A percentile compares a stretch with the other conserved stretches of the same genome.
These are phyloP conservation scores for Ophiostoma tasmaniense DNA, from an alignment of 2,329 filamentous ascomycete genomes.

Conservation along the genomic window DNA sequence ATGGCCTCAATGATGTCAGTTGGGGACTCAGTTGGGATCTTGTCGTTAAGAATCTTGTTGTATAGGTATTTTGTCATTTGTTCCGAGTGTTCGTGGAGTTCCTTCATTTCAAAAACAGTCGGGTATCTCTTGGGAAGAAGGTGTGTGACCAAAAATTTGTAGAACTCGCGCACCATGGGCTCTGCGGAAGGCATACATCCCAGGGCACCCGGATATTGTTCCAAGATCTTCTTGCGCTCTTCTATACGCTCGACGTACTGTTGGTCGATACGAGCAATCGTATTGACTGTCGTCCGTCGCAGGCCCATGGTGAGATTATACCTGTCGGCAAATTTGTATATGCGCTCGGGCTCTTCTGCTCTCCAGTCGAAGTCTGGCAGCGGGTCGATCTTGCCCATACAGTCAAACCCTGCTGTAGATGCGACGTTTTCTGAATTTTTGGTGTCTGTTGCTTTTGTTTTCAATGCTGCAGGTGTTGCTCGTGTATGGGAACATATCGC, in stretches of 20 bases:
- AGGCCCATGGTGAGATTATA: conserved; percentile 21
- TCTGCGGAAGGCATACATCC: conserved; percentile 13
- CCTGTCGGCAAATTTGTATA: conserved; percentile 18
- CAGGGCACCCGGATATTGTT: conserved; percentile 14
- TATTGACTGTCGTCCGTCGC: conserved; percentile 17
- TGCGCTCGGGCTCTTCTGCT: conserved; percentile 10
- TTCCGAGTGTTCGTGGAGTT: neutral
- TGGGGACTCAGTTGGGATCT: neutral
- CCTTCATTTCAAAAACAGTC: conserved; percentile 8
- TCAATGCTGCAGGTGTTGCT: neutral
- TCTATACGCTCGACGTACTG: conserved; percentile 17
- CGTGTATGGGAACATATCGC: neutral
- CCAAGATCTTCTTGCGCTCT: conserved; percentile 16
- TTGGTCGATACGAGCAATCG: conserved; percentile 17
- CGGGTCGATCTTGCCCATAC: conserved; percentile 16
- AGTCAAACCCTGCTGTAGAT: conserved; percentile 8
- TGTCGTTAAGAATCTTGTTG: neutral
- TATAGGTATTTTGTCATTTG: neutral
- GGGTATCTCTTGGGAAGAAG: conserved; percentile 18
- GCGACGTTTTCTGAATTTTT: neutral
- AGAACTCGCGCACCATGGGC: conserved; percentile 18
- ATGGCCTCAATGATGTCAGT: conserved; percentile 10
- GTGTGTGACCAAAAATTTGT: conserved; percentile 15
- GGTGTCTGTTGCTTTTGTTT: neutral
- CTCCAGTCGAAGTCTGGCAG: conserved; percentile 12